phyloP scores from a whole-genome alignment of 257 asterid genomes.

The Fraxinus cuspidata region DNA sequence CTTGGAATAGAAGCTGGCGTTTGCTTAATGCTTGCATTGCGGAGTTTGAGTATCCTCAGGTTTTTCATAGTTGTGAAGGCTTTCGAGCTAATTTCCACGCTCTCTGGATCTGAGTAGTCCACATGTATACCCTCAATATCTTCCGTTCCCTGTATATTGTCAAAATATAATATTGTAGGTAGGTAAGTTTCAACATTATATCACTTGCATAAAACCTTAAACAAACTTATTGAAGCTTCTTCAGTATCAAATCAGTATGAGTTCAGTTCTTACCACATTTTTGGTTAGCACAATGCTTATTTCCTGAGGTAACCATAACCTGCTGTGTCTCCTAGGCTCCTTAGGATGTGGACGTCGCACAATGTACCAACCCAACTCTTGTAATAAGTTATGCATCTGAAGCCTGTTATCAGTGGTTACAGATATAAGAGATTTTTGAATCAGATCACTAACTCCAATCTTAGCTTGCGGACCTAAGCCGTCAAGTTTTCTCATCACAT shows the following conservation, averaged over 20 bases:
- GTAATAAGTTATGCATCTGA: slow-evolving; percentile 23
- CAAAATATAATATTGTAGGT: not conserved
- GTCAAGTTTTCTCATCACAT: slow-evolving; percentile 11
- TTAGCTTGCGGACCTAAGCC: slow-evolving; percentile 14
- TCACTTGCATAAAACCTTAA: not conserved
- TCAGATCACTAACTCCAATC: slow-evolving; percentile 16
- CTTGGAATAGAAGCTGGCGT: slow-evolving; percentile 11
- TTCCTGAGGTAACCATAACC: slow-evolving; percentile 21
- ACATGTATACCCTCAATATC: slow-evolving; percentile 17
- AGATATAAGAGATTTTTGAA: slow-evolving; percentile 21
- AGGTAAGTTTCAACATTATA: not conserved
- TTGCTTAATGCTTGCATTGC: slow-evolving; percentile 9
- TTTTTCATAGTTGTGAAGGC: slow-evolving; percentile 20
- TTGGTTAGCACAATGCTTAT: slow-evolving; percentile 2
- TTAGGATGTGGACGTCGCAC: slow-evolving; percentile 12
- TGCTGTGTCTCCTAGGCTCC: slow-evolving; percentile 2
- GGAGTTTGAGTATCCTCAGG: slow-evolving; percentile 25
- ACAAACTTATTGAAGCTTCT: too few relatives aligned
- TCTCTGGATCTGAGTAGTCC: slow-evolving; percentile 3
- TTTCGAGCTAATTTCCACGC: slow-evolving; percentile 6
- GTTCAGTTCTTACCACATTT: slow-evolving; percentile 11
- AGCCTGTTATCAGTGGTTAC: slow-evolving; percentile 17
- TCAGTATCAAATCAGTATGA: not conserved
- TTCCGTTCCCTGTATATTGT: slow-evolving; percentile 19
- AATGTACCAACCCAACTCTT: slow-evolving; percentile 28